These are phyloP conservation scores for Aquilaria malaccensis DNA, from an alignment of 345 rosid species.

Conservation along the genomic window DNA sequence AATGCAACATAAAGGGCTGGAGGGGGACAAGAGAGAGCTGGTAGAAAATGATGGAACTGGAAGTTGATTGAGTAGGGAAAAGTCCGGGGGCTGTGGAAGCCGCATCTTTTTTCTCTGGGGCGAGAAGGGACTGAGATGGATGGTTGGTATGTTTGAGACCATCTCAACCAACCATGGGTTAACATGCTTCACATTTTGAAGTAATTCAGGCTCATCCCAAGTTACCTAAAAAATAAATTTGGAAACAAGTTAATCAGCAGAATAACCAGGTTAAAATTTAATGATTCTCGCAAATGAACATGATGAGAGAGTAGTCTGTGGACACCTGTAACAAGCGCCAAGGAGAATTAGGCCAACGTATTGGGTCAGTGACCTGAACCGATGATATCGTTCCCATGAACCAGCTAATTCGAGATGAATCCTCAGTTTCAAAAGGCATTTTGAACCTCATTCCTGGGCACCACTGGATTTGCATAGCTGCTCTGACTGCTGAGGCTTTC, in stretches of 20 bases:
- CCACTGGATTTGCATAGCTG: slow-evolving; percentile 80
- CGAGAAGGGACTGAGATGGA: slow-evolving; percentile 65
- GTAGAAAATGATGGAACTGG: slow-evolving; percentile 57
- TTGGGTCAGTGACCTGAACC: slow-evolving; percentile 69
- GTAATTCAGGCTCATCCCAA: slow-evolving; percentile 99
- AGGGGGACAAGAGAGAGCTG: slow-evolving; percentile 41
- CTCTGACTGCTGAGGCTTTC: slow-evolving; percentile 53
- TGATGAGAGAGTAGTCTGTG: background rate
- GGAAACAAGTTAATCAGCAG: slow-evolving; percentile 5
- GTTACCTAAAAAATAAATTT: slow-evolving; percentile 51
- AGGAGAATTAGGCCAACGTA: slow-evolving; percentile 87
- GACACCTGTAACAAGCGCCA: slow-evolving; percentile 91
- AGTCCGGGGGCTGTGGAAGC: slow-evolving; percentile 53
- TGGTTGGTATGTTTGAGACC: slow-evolving; percentile 68
- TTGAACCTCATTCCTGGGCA: slow-evolving; percentile 89
- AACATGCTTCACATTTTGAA: slow-evolving; percentile 89
- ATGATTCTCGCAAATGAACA: background rate
- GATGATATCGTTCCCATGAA: slow-evolving; percentile 87
- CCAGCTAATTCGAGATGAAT: slow-evolving; percentile 91
- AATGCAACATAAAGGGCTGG: slow-evolving; percentile 58
- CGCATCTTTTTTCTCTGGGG: slow-evolving; percentile 88
- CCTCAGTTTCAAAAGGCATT: slow-evolving; percentile 96
- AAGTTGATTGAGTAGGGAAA: slow-evolving; percentile 42
- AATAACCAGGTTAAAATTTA: background rate
- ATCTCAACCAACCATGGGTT: slow-evolving; percentile 94